Conservation (phyloP, 768 basidiomycete genomes). For the Pleurotus salmoneostramineus region DNA sequence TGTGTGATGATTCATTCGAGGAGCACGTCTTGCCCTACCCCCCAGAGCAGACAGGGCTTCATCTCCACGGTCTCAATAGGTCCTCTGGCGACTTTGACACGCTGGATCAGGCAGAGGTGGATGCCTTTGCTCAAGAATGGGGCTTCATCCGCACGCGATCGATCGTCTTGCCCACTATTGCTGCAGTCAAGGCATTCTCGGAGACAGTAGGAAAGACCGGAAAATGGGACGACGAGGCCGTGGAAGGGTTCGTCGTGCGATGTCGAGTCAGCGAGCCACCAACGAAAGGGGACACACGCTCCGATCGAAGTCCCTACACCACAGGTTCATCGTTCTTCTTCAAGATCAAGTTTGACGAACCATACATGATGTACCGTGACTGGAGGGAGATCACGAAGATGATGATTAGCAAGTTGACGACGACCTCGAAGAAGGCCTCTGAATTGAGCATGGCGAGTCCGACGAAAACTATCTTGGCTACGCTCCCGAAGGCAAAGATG, state of each 20-base stretch:
- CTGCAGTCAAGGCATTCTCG: slow-evolving; percentile 72
- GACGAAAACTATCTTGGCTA: slow-evolving; percentile 22
- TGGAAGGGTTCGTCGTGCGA: slow-evolving; percentile 95
- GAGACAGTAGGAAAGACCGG: slow-evolving; percentile 62
- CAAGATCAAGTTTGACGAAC: slow-evolving; percentile 99
- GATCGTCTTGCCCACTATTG: slow-evolving; percentile 51
- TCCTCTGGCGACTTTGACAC: slow-evolving; percentile 68
- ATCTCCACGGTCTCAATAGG: slow-evolving; percentile 88
- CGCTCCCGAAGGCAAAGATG: slow-evolving; percentile 63
- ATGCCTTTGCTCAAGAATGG: slow-evolving; percentile 83
- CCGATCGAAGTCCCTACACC: slow-evolving; percentile 55
- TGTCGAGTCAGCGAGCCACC: slow-evolving; percentile 53
- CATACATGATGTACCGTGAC: slow-evolving; percentile 97
- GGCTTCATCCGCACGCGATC: slow-evolving; percentile 84
- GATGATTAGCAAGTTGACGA: slow-evolving; percentile 37
- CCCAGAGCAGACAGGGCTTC: slow-evolving; percentile 80
- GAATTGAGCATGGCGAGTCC: slow-evolving; percentile 22
- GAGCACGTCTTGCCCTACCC: slow-evolving; percentile 91
- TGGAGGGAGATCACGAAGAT: slow-evolving; percentile 92
- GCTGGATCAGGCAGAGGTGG: slow-evolving; percentile 59
- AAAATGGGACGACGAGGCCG: slow-evolving; percentile 76
- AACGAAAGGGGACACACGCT: slow-evolving; percentile 15
- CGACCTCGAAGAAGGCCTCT: not conserved
- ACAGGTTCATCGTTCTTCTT: slow-evolving; percentile 92
- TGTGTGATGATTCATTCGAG: slow-evolving; percentile 96